Evolutionary conservation across 2,329 filamentous ascomycete species (phyloP), one percentile per base, ranked within the genome.

Genomic region (Hirsutella minnesotensis): DNA sequence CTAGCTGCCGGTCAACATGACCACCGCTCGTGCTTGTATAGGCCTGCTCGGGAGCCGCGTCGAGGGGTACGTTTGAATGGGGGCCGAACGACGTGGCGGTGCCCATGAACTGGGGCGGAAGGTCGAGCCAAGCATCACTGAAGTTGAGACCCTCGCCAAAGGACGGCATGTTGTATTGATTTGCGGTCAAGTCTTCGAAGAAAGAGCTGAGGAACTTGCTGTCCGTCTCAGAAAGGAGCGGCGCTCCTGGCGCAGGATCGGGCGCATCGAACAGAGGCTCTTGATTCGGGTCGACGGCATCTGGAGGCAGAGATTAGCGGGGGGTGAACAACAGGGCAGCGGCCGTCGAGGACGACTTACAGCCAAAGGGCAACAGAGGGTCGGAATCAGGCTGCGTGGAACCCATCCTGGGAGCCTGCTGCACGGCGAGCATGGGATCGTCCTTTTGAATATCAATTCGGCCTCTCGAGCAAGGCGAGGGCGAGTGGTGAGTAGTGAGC

Each of bases 21-120:
- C 9, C 19, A 10, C 13, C 19, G 31, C 15, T 40, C 16, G 18
- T 20, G 39, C 44, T 44, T 13, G 49, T n/a, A 29, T 46, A 53
- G 13, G 35, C 42, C 29, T 52, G 46, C 3, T 49, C 36, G 49
- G 44, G 29, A 8, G 42, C 13, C 15, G 51, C 38, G 19, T 52
- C 54, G 20, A 51, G 53, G 12, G 22, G 53, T 1, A 30, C 51
- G 13, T n/a, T 35, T 3, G 66, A 61, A 30, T 75, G 72, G 40
- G 75, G 70, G 16, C 78, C 77, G 48, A 75, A 74, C 3, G 77
- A 81, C 18, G 79, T 81, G 1, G 74, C 67, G 12, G 79, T 77
- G 40, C 79, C 79, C 63, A 84, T 74, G 49, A 83, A 78, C 39
- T 70, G 70, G 2, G 79, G 79, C 5, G 79, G 80, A 18, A 82